Percentiles rank a stretch among this genome's conserved stretches.
Conservation (phyloP, 192 early-diverging fungal species). For the Oehlia diaphana region DNA sequence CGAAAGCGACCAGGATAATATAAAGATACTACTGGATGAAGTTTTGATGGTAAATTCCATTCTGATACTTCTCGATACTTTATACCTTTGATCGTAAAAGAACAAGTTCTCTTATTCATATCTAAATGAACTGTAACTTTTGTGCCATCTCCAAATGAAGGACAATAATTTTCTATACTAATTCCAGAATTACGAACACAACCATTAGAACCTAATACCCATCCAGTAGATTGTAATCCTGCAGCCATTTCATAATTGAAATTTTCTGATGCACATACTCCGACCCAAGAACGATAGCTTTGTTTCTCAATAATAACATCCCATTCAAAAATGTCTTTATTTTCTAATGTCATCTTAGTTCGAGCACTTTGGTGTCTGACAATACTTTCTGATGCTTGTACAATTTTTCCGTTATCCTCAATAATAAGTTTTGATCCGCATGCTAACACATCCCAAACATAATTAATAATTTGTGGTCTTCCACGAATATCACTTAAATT, state of each 20-base stretch:
- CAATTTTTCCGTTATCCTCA: not conserved
- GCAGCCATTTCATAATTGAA: not conserved
- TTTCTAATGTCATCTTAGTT: not conserved
- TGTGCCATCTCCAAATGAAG: not conserved
- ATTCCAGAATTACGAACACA: not conserved
- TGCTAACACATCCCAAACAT: no score
- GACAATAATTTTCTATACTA: not conserved
- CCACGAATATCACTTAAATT: no score
- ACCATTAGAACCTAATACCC: constrained; percentile 1
- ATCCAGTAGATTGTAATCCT: not conserved
- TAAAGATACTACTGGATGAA: not conserved
- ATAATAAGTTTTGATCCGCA: not conserved
- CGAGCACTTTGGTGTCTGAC: not conserved
- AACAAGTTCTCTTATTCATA: constrained; percentile 5
- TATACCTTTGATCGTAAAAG: no score
- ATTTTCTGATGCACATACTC: not conserved
- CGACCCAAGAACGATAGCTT: not conserved
- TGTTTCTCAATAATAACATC: constrained; percentile 11
- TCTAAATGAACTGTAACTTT: constrained; percentile 24
- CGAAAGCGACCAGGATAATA: no score
- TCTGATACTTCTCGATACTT: no score
- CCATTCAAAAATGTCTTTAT: constrained; percentile 3
- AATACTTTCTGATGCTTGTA: not conserved
- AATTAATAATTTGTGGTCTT: no score
- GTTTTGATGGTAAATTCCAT: no score